Evolutionary conservation across 1,284 basidiomycete genomes (phyloP).

Genomic region (Paramarasmius palmivorus): DNA sequence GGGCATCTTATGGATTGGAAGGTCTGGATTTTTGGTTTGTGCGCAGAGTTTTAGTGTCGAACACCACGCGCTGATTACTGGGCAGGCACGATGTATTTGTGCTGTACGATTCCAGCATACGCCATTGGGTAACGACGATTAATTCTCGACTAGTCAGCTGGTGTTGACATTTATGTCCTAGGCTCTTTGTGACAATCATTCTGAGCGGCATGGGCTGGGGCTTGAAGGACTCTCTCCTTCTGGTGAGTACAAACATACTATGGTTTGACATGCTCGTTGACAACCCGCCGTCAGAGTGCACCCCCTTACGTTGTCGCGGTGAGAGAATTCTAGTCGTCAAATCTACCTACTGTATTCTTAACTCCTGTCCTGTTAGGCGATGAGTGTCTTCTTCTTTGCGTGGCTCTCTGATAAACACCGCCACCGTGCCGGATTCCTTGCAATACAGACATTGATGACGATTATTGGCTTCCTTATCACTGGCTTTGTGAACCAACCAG

Average conservation of each 20-base stretch:
- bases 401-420: slow-evolving; percentile 45
- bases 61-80: slow-evolving; percentile 1
- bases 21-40: slow-evolving; percentile 41
- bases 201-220: slow-evolving; percentile 48
- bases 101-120: slow-evolving; percentile 43
- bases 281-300: slow-evolving; percentile 33
- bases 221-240: slow-evolving; percentile 35
- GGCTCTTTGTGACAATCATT: slow-evolving; percentile 46
- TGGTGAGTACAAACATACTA: slow-evolving; percentile 28
- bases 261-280: slow-evolving; percentile 6
- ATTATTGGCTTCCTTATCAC: slow-evolving; percentile 39
- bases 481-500: slow-evolving; percentile 33
- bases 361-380: slow-evolving; percentile 26
- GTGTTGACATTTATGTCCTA: slow-evolving; percentile 14
- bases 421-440: slow-evolving; percentile 41
- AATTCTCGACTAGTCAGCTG: neutral
- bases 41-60: neutral
- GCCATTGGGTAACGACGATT: slow-evolving; percentile 36
- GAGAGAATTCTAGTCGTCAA: slow-evolving; percentile 13
- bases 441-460: slow-evolving; percentile 38
- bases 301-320: slow-evolving; percentile 49
- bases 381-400: slow-evolving; percentile 40
- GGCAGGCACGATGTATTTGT: slow-evolving; percentile 43
- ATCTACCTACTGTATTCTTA: neutral
- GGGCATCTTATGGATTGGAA: slow-evolving; percentile 43